Conservation (phyloP, 2,329 filamentous ascomycete genomes). For the Periconia macrospinosa region DNA sequence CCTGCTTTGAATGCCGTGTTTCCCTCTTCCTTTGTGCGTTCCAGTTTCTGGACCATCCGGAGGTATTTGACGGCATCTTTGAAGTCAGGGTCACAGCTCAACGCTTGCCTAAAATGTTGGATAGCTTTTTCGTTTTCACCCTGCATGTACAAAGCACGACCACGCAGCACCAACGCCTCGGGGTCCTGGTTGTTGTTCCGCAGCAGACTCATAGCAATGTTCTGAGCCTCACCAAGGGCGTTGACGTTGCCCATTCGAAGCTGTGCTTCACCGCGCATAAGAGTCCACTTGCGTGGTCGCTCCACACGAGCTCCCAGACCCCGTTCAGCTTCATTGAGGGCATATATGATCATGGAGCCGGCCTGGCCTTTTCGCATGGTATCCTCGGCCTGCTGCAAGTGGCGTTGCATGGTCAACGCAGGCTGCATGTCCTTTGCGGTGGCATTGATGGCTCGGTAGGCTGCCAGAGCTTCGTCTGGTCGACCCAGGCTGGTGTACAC, state of each 20-base stretch:
- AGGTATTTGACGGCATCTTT: constrained; percentile 86
- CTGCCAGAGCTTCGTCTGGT: constrained; percentile 81
- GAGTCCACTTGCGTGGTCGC: constrained; percentile 88
- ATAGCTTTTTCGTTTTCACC: constrained; percentile 95
- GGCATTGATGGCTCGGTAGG: constrained; percentile 78
- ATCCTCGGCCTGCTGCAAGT: constrained; percentile 78
- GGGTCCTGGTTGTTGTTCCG: constrained; percentile 88
- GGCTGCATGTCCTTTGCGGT: constrained; percentile 82
- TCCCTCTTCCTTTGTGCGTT: constrained; percentile 91
- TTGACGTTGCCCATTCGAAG: constrained; percentile 91
- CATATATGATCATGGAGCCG: constrained; percentile 89
- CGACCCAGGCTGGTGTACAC: constrained; percentile 87
- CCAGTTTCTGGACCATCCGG: constrained; percentile 85
- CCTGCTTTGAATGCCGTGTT: constrained; percentile 88
- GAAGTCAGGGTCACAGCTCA: constrained; percentile 90
- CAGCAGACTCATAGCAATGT: constrained; percentile 84
- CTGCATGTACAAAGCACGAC: constrained; percentile 83
- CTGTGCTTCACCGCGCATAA: constrained; percentile 89
- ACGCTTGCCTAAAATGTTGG: constrained; percentile 86
- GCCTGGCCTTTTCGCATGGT: constrained; percentile 73
- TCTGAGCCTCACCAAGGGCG: constrained; percentile 86
- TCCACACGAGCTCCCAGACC: constrained; percentile 73
- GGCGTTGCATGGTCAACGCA: constrained; percentile 82
- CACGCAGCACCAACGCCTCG: constrained; percentile 87
- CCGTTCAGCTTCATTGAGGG: constrained; percentile 86